Percentiles rank a stretch among this genome's conserved stretches.
Evolutionary conservation across 345 rosid genomes (phyloP).

Genomic region (Arabis hirsuta): DNA sequence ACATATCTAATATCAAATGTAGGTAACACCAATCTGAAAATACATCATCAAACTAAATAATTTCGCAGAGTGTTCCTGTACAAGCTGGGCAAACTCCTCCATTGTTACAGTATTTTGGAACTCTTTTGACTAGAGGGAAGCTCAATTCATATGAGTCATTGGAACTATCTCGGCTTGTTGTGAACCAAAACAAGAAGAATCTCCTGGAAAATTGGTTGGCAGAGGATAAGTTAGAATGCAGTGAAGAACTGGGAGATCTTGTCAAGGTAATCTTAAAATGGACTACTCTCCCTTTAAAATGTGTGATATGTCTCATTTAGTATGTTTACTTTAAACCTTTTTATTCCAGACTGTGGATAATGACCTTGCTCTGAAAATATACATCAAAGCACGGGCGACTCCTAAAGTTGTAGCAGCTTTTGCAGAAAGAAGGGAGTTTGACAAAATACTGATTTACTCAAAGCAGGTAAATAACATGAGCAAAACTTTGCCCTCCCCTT

Average conservation of each 20-base stretch:
- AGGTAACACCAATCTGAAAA: slow-evolving; percentile 1
- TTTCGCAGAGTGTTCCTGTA: slow-evolving; percentile 93
- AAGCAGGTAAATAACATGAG: slow-evolving; percentile 66
- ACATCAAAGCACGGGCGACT: slow-evolving; percentile 93
- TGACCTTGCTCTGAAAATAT: slow-evolving; percentile 95
- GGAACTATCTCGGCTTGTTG: slow-evolving; percentile 97
- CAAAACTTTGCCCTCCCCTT: neutral
- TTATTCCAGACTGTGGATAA: slow-evolving; percentile 90
- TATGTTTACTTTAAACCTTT: slow-evolving; percentile 19
- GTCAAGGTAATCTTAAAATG: slow-evolving; percentile 70
- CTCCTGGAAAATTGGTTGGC: slow-evolving; percentile 97
- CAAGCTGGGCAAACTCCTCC: slow-evolving; percentile 99
- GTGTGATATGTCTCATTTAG: slow-evolving; percentile 27
- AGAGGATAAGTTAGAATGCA: slow-evolving; percentile 98
- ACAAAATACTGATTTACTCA: slow-evolving; percentile 88
- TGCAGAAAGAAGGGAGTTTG: slow-evolving; percentile 97
- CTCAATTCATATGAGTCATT: slow-evolving; percentile 96
- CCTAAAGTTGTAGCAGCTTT: slow-evolving; percentile 99
- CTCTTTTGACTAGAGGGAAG: slow-evolving; percentile 92
- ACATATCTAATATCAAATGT: neutral
- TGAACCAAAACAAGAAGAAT: slow-evolving; percentile 97
- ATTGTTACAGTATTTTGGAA: slow-evolving; percentile 94
- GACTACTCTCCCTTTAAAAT: neutral
- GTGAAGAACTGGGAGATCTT: slow-evolving; percentile 98
- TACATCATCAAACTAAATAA: neutral